These are phyloP conservation scores for Chlamydomonas reinhardtii DNA, from an alignment of 163 green algal genomes.

Conservation along the genomic window DNA sequence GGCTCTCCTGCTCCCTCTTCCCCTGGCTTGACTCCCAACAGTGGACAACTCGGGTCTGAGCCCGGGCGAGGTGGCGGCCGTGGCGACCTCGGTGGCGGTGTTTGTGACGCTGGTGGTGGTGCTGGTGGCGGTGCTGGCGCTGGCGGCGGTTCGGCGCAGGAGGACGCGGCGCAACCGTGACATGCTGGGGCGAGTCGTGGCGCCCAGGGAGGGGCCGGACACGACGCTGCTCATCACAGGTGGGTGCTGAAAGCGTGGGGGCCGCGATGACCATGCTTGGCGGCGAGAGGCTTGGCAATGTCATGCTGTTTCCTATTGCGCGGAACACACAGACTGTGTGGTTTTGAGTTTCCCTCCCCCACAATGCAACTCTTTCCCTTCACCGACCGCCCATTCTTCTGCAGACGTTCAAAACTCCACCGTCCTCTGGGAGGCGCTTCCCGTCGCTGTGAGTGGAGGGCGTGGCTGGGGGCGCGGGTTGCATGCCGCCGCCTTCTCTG, in stretches of 20 bases:
- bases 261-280: too few species aligned
- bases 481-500: too few species aligned
- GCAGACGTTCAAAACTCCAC: constrained; percentile 36
- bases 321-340: too few species aligned
- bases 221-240: constrained; percentile 7
- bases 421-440: constrained; percentile 42
- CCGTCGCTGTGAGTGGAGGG: neutral
- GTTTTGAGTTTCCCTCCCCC: too few species aligned
- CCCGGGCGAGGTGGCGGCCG: neutral
- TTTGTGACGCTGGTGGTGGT: neutral
- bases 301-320: too few species aligned
- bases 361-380: too few species aligned
- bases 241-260: neutral
- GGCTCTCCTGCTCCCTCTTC: too few species aligned
- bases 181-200: neutral
- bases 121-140: neutral
- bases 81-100: neutral
- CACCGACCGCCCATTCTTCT: too few species aligned
- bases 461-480: too few species aligned
- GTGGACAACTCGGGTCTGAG: neutral
- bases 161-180: neutral
- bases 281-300: too few species aligned
- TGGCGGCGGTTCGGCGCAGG: neutral
- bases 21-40: too few species aligned
- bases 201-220: neutral